A percentile compares a stretch with the other conserved stretches of the same genome.
These are phyloP conservation scores for Phascolomyces articulosus DNA, from an alignment of 371 early-diverging fungal genomes.

Conservation along the genomic window DNA sequence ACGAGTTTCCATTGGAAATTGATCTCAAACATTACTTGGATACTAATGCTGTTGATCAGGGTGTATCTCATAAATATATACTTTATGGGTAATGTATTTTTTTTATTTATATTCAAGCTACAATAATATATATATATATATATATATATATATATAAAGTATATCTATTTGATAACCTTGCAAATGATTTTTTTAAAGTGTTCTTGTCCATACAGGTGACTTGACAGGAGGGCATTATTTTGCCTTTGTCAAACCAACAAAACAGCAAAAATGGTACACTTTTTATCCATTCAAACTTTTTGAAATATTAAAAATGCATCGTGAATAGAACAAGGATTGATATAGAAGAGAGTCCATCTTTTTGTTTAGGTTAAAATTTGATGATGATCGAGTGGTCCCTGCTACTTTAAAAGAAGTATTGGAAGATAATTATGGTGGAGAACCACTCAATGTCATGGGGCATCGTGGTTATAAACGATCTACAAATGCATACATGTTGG, in stretches of 20 bases:
- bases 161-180: too few species aligned
- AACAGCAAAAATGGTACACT: constrained; percentile 75
- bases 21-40: constrained; percentile 80
- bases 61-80: constrained; percentile 66
- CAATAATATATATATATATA: too few species aligned
- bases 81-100: constrained; percentile 67
- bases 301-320: too few species aligned
- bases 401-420: constrained; percentile 86
- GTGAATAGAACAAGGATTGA: background rate
- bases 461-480: constrained; percentile 74
- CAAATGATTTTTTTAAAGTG: too few species aligned
- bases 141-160: too few species aligned
- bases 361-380: constrained; percentile 76
- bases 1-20: constrained; percentile 90
- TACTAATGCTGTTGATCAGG: constrained; percentile 64
- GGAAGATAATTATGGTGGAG: constrained; percentile 95
- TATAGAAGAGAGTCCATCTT: too few species aligned
- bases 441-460: constrained; percentile 21
- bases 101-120: too few species aligned
- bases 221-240: constrained; percentile 97
- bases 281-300: too few species aligned
- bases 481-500: constrained; percentile 97
- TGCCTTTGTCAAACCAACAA: constrained; percentile 84
- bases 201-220: constrained; percentile 97
- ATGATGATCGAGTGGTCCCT: constrained; percentile 95